Evolutionary conservation across 1,284 basidiomycete species (phyloP), one percentile per base, ranked within the genome.

Genomic region (Pisolithus thermaeus): DNA sequence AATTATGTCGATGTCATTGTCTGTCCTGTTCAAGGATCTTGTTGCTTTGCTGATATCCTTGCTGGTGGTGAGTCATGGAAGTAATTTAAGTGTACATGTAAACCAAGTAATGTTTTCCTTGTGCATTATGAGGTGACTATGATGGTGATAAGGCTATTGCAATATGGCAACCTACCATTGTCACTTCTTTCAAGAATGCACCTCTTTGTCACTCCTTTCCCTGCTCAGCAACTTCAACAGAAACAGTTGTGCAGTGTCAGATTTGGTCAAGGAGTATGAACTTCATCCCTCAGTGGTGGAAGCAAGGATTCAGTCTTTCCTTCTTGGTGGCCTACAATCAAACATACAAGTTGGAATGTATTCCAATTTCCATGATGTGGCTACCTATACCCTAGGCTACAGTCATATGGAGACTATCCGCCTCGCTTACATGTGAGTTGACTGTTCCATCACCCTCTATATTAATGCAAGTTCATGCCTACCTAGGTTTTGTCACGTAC

Each of bases 351-450:
- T 83, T 2, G 81, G 83, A 2, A 72, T 64, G 44, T 85, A 83
- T 59, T 81, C 79, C 1, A 74, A 65, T 3, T 77, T 76, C 65
- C 82, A 84, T 62, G 75, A 82, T 43, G 72, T 73, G 42, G 69
- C 78, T 1, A 72, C 74, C 1, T 84, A 83, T 53, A 61, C 57
- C 1, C 52, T 70, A 1, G 83, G 83, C 0, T 83, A 84, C 54
- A 38, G 35, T 0, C 68, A 80, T 57, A 56, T 59, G 0, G 67
- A 75, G 12, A 81, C 83, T 0, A 71, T 77, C 8, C 70, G 73
- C 3, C 68, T 85, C 3, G 83, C 80, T 0, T 79, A 83, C 56
- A 80, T 82, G 83, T 84, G 54, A 57, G 78, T 70, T 6, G n/a
- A 18, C 32, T 8, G 23, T 20, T 27, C 11, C 12, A 20, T 3